A percentile compares a stretch with the other conserved stretches of the same genome.
Conservation (phyloP, 1,139 yeast species). For the Blastobotrys persicus region DNA sequence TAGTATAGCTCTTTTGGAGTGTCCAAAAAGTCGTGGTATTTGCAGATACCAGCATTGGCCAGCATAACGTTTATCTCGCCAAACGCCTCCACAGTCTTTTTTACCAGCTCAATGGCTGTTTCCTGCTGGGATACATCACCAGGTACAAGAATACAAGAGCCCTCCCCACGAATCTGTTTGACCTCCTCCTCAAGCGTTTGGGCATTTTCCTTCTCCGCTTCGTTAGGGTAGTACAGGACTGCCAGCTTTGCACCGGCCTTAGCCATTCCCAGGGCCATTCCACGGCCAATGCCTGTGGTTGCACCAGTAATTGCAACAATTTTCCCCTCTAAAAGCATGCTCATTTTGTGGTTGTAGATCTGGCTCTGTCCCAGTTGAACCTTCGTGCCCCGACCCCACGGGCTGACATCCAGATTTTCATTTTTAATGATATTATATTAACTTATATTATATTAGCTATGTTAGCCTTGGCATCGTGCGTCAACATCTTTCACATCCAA, state of each 20-base stretch:
- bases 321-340: constrained; percentile 17
- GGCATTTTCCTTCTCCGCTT: constrained; percentile 25
- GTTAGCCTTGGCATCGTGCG: background rate
- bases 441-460: no score
- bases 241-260: constrained; percentile 28
- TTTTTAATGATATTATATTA: no score
- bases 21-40: constrained; percentile 40
- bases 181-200: constrained; percentile 30
- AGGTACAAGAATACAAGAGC: constrained; percentile 37
- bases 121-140: constrained; percentile 46
- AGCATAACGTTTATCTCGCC: constrained; percentile 46
- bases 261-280: constrained; percentile 40
- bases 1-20: constrained; percentile 39
- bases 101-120: constrained; percentile 40
- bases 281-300: constrained; percentile 43
- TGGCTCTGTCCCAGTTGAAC: background rate
- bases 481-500: constrained; percentile 11
- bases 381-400: background rate
- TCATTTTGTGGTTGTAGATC: no score
- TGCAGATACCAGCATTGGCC: constrained; percentile 50
- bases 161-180: constrained; percentile 26
- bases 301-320: constrained; percentile 41
- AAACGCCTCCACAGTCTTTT: constrained; percentile 39
- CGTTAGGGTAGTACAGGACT: constrained; percentile 31
- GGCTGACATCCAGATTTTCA: no score